Conservation (phyloP, 2,329 filamentous ascomycete genomes). For the Pseudocercospora musae region DNA sequence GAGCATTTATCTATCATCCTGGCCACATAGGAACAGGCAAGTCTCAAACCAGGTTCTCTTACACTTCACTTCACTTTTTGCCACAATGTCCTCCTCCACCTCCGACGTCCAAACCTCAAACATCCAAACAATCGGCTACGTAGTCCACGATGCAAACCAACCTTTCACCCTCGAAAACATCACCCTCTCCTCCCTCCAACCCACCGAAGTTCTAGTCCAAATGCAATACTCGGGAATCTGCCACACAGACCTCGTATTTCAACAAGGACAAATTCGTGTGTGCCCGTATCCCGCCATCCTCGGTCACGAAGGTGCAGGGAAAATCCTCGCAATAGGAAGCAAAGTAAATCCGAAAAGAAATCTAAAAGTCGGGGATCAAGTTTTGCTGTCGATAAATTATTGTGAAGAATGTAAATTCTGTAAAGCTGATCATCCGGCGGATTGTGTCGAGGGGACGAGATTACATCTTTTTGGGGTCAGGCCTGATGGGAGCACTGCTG, state of each 20-base stretch:
- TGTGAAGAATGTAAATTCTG: conserved; percentile 20
- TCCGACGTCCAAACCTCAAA: not conserved
- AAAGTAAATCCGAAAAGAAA: conserved; percentile 14
- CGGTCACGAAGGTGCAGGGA: conserved; percentile 23
- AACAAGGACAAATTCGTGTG: conserved; percentile 18
- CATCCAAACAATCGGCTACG: conserved; percentile 6
- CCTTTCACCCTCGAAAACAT: conserved; percentile 22
- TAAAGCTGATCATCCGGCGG: conserved; percentile 14
- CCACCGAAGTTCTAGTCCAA: conserved; percentile 20
- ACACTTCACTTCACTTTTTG: not conserved
- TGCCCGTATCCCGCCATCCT: conserved; percentile 20
- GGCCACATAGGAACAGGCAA: not conserved
- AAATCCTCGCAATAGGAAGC: conserved; percentile 13
- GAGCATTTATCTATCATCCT: not conserved
- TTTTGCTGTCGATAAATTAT: conserved; percentile 17
- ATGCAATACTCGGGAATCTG: conserved; percentile 26
- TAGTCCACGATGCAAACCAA: conserved; percentile 17
- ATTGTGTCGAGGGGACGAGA: conserved; percentile 13
- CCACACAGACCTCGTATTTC: conserved; percentile 26
- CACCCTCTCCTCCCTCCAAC: conserved; percentile 17
- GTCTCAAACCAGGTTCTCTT: not conserved
- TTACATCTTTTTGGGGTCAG: conserved; percentile 16
- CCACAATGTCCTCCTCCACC: no score
- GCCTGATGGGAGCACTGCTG: conserved; percentile 14
- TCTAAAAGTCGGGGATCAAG: conserved; percentile 17